Evolutionary conservation across 116 monocot genomes (phyloP).

Genomic region (Posidonia oceanica): DNA sequence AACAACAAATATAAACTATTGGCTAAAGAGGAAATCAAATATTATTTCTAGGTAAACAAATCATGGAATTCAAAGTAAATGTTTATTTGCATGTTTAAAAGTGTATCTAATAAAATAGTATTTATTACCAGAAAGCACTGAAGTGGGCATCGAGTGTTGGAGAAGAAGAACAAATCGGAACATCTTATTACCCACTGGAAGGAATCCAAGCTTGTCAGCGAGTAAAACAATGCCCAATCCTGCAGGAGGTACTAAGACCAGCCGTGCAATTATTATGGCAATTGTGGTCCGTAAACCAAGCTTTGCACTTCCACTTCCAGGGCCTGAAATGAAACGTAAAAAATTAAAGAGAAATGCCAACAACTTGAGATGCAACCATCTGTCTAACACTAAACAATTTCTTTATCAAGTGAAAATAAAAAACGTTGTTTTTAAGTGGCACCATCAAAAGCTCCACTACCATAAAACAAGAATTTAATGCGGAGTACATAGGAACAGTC

Average conservation of each 20-base stretch:
- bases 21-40: too few species aligned
- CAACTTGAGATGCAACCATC: neutral
- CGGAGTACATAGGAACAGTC: too few species aligned
- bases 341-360: neutral
- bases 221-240: conserved; percentile 69
- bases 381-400: neutral
- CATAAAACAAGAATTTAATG: too few species aligned
- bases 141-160: conserved; percentile 87
- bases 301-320: conserved; percentile 59
- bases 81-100: neutral
- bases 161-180: conserved; percentile 82
- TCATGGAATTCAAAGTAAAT: too few species aligned
- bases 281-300: conserved; percentile 60
- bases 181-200: conserved; percentile 72
- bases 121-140: conserved; percentile 66
- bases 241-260: conserved; percentile 57
- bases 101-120: neutral
- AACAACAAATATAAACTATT: neutral
- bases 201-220: conserved; percentile 50
- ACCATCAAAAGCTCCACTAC: too few species aligned
- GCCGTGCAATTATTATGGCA: conserved; percentile 56
- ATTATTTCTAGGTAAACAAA: too few species aligned
- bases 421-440: neutral
- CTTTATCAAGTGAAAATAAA: neutral
- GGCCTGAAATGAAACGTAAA: conserved; percentile 2